Evolutionary conservation across 345 rosid genomes (phyloP).

Genomic region (Erysimum cheiranthoides): DNA sequence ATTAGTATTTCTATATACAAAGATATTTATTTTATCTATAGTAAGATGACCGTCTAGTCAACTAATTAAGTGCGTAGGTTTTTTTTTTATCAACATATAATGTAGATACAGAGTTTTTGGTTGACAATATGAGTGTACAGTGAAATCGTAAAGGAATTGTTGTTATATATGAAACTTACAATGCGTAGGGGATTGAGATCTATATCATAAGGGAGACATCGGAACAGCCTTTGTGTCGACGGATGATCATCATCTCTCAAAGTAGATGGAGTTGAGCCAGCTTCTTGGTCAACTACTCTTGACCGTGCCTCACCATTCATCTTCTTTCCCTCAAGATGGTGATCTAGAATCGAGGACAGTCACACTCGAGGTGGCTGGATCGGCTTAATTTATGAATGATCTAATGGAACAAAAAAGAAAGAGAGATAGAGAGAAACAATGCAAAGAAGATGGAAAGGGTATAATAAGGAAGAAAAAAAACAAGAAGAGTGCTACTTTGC

Average conservation of each 20-base stretch:
- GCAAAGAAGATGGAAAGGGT: constrained; percentile 52
- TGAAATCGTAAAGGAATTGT: not conserved
- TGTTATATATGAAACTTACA: constrained; percentile 50
- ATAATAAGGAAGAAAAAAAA: constrained; percentile 19
- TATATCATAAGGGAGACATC: constrained; percentile 40
- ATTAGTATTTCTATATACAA: constrained; percentile 5
- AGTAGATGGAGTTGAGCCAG: constrained; percentile 45
- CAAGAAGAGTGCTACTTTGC: constrained; percentile 26
- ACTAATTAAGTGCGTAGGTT: not conserved
- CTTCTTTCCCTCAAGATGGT: constrained; percentile 36
- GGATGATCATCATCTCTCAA: constrained; percentile 40
- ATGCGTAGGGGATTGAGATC: constrained; percentile 62
- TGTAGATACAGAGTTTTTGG: not conserved
- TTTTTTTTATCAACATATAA: not conserved
- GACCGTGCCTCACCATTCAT: constrained; percentile 48
- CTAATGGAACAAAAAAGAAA: constrained; percentile 9
- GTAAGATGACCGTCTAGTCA: no score
- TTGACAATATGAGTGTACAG: not conserved
- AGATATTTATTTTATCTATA: not conserved
- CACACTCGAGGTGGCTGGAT: constrained; percentile 14
- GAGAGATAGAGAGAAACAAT: constrained; percentile 35
- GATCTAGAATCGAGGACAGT: constrained; percentile 32
- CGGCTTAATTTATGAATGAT: constrained; percentile 15
- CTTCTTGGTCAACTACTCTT: constrained; percentile 52
- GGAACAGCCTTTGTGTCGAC: constrained; percentile 29